These are phyloP conservation scores for Fusarium piperis DNA, from an alignment of 2,329 filamentous ascomycete species.

Conservation along the genomic window DNA sequence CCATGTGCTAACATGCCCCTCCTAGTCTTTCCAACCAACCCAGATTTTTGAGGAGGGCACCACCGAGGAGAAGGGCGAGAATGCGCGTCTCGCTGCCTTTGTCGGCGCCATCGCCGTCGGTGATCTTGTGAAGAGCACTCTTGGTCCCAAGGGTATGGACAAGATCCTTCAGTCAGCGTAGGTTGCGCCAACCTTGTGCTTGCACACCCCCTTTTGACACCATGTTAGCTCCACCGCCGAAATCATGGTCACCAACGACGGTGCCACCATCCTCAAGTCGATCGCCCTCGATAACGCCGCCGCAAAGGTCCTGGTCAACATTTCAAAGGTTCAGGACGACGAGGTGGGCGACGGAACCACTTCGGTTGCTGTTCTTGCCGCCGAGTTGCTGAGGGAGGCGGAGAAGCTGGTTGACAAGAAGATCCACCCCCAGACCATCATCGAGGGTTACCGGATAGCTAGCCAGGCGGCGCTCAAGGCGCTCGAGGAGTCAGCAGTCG, in stretches of 20 bases:
- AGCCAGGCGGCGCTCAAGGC: slow-evolving; percentile 87
- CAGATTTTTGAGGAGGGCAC: slow-evolving; percentile 99
- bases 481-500: slow-evolving; percentile 83
- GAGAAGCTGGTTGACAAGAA: slow-evolving; percentile 98
- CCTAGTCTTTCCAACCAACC: slow-evolving; percentile 80
- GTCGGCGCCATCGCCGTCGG: slow-evolving; percentile 98
- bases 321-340: slow-evolving; percentile 99
- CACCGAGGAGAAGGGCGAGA: slow-evolving; percentile 97
- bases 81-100: slow-evolving; percentile 97
- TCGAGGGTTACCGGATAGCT: slow-evolving; percentile 98
- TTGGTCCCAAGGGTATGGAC: slow-evolving; percentile 99
- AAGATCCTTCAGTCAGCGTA: slow-evolving; percentile 97
- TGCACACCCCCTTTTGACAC: slow-evolving; percentile 33
- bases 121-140: slow-evolving; percentile 95
- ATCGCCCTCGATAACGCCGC: slow-evolving; percentile 99
- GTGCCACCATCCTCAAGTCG: slow-evolving; percentile 96
- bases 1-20: slow-evolving; percentile 42
- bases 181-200: slow-evolving; percentile 49
- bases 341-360: slow-evolving; percentile 98
- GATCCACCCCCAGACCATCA: slow-evolving; percentile 99
- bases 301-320: slow-evolving; percentile 98
- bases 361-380: slow-evolving; percentile 94
- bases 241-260: slow-evolving; percentile 99
- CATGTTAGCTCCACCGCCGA: slow-evolving; percentile 83
- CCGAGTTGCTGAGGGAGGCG: slow-evolving; percentile 93